These are phyloP conservation scores for Lophiotrema nucula DNA, from an alignment of 495 filamentous ascomycete species.

Conservation along the genomic window DNA sequence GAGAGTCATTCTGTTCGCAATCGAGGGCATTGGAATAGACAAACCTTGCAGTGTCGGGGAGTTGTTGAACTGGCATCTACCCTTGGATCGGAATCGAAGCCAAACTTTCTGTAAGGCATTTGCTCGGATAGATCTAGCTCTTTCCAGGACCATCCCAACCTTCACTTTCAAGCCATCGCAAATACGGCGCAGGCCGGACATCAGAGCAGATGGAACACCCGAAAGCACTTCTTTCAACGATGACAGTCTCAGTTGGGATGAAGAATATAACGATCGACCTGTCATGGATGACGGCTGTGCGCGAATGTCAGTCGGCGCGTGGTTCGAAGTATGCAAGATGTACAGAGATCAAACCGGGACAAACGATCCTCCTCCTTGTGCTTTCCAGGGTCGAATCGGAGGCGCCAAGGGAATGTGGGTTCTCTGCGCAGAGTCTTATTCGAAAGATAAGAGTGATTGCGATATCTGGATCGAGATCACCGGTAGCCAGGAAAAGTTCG, in stretches of 20 bases:
- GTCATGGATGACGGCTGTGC: constrained; percentile 43
- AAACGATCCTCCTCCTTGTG: constrained; percentile 56
- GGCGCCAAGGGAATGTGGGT: constrained; percentile 91
- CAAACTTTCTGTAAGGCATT: constrained; percentile 41
- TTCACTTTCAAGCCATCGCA: constrained; percentile 34
- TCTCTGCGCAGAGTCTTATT: constrained; percentile 54
- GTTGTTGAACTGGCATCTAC: constrained; percentile 40
- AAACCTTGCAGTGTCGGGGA: constrained; percentile 10
- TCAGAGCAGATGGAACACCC: constrained; percentile 21
- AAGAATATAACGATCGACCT: neutral
- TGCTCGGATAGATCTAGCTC: constrained; percentile 39
- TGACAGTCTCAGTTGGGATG: constrained; percentile 12
- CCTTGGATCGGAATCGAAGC: constrained; percentile 31
- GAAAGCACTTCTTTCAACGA: constrained; percentile 39
- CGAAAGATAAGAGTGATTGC: constrained; percentile 39
- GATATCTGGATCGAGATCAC: constrained; percentile 74
- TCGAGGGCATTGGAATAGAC: constrained; percentile 16
- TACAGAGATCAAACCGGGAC: constrained; percentile 5
- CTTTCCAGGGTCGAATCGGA: constrained; percentile 78
- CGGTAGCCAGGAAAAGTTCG: constrained; percentile 77
- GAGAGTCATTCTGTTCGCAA: constrained; percentile 33
- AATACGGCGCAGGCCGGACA: constrained; percentile 31
- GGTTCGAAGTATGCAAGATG: constrained; percentile 22
- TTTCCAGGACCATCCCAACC: constrained; percentile 34
- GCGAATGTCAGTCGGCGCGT: constrained; percentile 33